Evolutionary conservation across 257 asterid species (phyloP).

Genomic region (Capsicum rhomboideum): DNA sequence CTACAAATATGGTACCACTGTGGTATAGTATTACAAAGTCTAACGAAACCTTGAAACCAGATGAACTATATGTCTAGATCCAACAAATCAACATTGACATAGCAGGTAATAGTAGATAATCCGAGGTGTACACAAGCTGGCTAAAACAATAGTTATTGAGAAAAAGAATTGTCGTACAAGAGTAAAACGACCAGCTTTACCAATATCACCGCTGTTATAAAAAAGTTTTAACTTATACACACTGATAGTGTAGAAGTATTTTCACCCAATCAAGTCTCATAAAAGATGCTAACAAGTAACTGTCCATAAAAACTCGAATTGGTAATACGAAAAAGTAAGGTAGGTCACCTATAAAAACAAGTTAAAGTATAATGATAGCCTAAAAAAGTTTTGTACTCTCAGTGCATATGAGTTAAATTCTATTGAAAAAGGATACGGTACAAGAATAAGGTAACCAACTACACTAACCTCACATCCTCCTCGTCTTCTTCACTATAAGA

Average conservation of each 20-base stretch:
- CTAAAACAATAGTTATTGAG: no score
- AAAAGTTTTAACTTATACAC: neutral
- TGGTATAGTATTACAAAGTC: neutral
- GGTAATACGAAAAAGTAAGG: neutral
- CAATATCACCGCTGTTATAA: neutral
- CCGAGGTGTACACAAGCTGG: no score
- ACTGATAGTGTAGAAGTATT: neutral
- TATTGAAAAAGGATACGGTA: neutral
- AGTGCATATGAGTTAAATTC: neutral
- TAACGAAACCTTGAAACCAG: neutral
- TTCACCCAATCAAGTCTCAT: neutral
- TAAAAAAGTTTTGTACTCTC: neutral
- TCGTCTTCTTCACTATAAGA: neutral
- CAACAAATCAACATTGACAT: neutral
- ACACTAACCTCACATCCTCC: neutral
- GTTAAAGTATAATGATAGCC: neutral
- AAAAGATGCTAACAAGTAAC: neutral
- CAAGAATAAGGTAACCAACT: neutral
- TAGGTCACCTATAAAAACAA: neutral
- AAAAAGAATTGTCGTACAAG: no score
- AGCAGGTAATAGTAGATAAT: neutral
- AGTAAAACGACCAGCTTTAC: no score
- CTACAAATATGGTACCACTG: neutral
- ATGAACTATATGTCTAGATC: neutral
- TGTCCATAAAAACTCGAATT: neutral